Conservation (phyloP, 1,284 basidiomycete genomes). For the Dichomitus squalens region DNA sequence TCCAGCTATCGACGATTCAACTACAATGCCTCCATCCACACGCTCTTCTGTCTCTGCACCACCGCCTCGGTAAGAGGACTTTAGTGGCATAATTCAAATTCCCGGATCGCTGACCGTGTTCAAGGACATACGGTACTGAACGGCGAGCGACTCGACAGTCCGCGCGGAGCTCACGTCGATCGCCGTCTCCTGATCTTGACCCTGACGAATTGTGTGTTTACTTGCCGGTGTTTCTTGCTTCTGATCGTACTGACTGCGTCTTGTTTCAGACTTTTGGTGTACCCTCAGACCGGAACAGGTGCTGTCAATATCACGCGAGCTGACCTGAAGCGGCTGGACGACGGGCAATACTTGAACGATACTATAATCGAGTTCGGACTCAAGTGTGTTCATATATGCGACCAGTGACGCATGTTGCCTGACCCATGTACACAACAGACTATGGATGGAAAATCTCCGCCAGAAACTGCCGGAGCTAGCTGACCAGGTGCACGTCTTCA, state of each 20-base stretch:
- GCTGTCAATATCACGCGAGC: conserved; percentile 78
- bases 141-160: conserved; percentile 21
- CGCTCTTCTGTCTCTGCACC: conserved; percentile 1
- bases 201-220: neutral
- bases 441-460: conserved; percentile 66
- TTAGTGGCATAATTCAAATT: neutral
- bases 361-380: conserved; percentile 95
- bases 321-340: conserved; percentile 75
- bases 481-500: conserved; percentile 88
- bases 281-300: conserved; percentile 69
- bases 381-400: conserved; percentile 56
- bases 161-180: conserved; percentile 14
- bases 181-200: neutral
- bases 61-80: conserved; percentile 6
- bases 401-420: neutral
- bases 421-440: conserved; percentile 43
- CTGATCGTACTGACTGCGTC: neutral
- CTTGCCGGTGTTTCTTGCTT: neutral
- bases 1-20: neutral
- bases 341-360: conserved; percentile 91
- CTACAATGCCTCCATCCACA: neutral
- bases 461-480: conserved; percentile 59
- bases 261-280: conserved; percentile 68
- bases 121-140: conserved; percentile 11
- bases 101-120: neutral